Evolutionary conservation across 2,329 filamentous ascomycete species (phyloP).

Genomic region (Aureobasidium sp.): DNA sequence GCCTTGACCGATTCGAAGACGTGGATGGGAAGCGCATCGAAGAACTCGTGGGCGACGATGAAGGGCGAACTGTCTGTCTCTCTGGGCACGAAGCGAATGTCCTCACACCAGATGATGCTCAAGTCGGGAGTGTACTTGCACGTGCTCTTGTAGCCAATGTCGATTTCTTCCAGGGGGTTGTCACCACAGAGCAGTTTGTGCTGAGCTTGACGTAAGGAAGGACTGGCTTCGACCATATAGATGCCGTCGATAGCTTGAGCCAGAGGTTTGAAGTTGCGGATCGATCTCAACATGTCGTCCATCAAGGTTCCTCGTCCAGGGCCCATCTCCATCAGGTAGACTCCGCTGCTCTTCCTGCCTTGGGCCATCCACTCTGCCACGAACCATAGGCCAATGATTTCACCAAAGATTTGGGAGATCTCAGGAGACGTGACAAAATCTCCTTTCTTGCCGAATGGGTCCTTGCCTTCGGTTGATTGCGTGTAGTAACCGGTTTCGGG

Average conservation of each 20-base stretch:
- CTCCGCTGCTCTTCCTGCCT: conserved; percentile 62
- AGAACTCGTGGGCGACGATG: conserved; percentile 96
- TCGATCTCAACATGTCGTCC: conserved; percentile 88
- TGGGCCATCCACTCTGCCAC: conserved; percentile 96
- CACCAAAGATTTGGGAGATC: conserved; percentile 94
- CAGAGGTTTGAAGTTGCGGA: conserved; percentile 75
- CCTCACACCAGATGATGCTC: conserved; percentile 80
- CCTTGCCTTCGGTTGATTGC: conserved; percentile 58
- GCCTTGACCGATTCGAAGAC: conserved; percentile 70
- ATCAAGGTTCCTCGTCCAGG: conserved; percentile 92
- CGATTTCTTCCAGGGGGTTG: conserved; percentile 59
- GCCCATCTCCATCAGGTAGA: conserved; percentile 89
- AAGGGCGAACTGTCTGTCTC: conserved; percentile 67
- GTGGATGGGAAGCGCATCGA: conserved; percentile 94
- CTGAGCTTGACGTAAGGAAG: conserved; percentile 68
- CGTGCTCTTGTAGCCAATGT: conserved; percentile 64
- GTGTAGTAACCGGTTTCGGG: conserved; percentile 93
- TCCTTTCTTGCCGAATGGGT: conserved; percentile 87
- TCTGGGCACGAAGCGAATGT: conserved; percentile 72
- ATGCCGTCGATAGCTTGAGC: conserved; percentile 73
- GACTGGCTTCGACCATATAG: conserved; percentile 91
- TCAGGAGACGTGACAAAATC: conserved; percentile 97
- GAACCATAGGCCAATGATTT: conserved; percentile 90
- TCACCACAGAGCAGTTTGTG: conserved; percentile 75
- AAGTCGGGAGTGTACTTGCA: conserved; percentile 68